phyloP scores from a whole-genome alignment of 441 rosid species.

The Melastoma candidum region DNA sequence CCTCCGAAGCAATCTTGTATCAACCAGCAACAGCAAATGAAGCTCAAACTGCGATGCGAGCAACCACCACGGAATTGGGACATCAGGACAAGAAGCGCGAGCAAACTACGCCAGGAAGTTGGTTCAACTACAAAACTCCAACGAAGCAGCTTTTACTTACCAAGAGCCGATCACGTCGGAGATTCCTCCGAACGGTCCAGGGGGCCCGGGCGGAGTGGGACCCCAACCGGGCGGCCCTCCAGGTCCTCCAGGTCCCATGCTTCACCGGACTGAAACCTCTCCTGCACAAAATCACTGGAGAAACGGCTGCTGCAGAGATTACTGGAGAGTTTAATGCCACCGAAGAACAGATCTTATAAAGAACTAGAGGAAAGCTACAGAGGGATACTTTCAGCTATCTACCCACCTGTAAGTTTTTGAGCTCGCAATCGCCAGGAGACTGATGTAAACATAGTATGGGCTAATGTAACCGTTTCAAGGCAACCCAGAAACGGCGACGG shows the following conservation, averaged over 20 bases:
- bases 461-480: too few species aligned
- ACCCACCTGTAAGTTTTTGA: too few species aligned
- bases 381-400: too few species aligned
- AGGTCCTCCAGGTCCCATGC: constrained; percentile 39
- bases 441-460: too few species aligned
- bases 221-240: constrained; percentile 20
- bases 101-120: background rate
- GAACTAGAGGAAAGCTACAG: too few species aligned
- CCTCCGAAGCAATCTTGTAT: constrained; percentile 47
- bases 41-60: constrained; percentile 27
- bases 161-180: constrained; percentile 29
- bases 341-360: too few species aligned
- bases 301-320: too few species aligned
- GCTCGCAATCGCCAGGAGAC: too few species aligned
- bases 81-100: background rate
- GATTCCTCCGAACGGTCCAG: constrained; percentile 24
- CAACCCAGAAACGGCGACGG: too few species aligned
- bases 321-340: too few species aligned
- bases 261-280: too few species aligned
- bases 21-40: constrained; percentile 53
- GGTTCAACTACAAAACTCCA: background rate
- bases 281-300: too few species aligned
- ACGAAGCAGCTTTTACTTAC: constrained; percentile 19
- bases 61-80: background rate
- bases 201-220: constrained; percentile 9